A percentile compares a stretch with the other conserved stretches of the same genome.
Conservation (phyloP, 2,329 filamentous ascomycete genomes). For the Remersonia thermophila region DNA sequence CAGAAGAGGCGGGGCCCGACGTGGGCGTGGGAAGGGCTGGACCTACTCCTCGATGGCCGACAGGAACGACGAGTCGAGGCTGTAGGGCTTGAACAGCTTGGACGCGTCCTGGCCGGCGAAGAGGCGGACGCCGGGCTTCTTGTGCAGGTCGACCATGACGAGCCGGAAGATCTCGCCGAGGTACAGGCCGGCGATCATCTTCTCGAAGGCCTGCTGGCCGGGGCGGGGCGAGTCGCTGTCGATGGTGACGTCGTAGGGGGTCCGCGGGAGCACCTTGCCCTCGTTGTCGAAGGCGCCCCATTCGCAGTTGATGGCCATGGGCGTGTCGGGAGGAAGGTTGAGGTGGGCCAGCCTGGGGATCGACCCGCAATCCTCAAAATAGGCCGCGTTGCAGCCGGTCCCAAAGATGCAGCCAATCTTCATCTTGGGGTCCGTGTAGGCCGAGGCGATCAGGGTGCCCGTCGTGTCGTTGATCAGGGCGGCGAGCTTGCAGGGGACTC, state of each 20-base stretch:
- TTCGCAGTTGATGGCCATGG: slow-evolving; percentile 95
- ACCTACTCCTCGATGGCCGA: slow-evolving; percentile 78
- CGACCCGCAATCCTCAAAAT: slow-evolving; percentile 86
- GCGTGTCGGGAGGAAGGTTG: slow-evolving; percentile 71
- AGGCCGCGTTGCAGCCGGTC: slow-evolving; percentile 94
- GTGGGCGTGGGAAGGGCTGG: neutral
- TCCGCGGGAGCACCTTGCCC: slow-evolving; percentile 73
- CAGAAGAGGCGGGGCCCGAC: too few relatives aligned
- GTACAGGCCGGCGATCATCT: slow-evolving; percentile 94
- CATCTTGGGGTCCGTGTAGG: slow-evolving; percentile 89
- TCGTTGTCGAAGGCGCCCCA: slow-evolving; percentile 97
- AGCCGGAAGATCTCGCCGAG: slow-evolving; percentile 90
- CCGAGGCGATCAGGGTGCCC: slow-evolving; percentile 88
- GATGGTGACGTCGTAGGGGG: slow-evolving; percentile 74
- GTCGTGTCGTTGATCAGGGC: slow-evolving; percentile 97
- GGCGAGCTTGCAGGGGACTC: slow-evolving; percentile 81
- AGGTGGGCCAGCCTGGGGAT: slow-evolving; percentile 90
- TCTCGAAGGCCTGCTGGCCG: slow-evolving; percentile 91
- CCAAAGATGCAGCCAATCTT: slow-evolving; percentile 97
- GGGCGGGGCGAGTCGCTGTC: slow-evolving; percentile 87
- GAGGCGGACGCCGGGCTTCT: slow-evolving; percentile 60
- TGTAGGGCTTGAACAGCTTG: slow-evolving; percentile 74
- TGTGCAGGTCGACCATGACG: slow-evolving; percentile 72
- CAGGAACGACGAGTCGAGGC: slow-evolving; percentile 84
- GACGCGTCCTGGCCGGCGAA: slow-evolving; percentile 76